Conservation (phyloP, 305 asterid genomes). For the Rubia tinctorum region DNA sequence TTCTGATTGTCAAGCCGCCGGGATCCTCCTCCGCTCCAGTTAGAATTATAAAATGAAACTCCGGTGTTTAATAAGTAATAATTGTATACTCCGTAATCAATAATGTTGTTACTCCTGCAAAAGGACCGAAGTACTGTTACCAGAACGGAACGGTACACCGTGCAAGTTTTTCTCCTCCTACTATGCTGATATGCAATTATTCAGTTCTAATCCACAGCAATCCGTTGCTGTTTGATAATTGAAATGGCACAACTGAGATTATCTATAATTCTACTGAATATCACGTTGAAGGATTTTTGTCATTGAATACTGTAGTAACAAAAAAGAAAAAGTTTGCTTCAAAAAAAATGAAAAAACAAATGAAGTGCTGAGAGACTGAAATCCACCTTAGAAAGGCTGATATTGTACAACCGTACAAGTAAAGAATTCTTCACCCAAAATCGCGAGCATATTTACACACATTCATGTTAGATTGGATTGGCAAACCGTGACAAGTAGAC, state of each 20-base stretch:
- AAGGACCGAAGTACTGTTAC: not conserved
- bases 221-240: not conserved
- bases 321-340: too few relatives aligned
- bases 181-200: not conserved
- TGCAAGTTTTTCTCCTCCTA: not conserved
- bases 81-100: too few relatives aligned
- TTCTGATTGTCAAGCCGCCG: conserved; percentile 50
- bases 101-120: too few relatives aligned
- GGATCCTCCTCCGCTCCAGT: not conserved
- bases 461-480: conserved; percentile 7
- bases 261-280: not conserved
- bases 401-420: not conserved
- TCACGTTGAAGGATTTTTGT: not conserved
- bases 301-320: too few relatives aligned
- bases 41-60: too few relatives aligned
- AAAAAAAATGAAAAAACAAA: too few relatives aligned
- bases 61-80: too few relatives aligned
- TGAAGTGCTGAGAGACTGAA: not conserved
- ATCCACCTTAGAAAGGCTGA: not conserved
- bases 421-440: not conserved
- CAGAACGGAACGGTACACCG: not conserved
- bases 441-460: not conserved
- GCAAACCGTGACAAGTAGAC: not conserved
- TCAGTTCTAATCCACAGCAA: not conserved
- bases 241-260: too few relatives aligned